phyloP scores from a whole-genome alignment of 2,329 filamentous ascomycete genomes.

The Arthrobotrys entomopaga region DNA sequence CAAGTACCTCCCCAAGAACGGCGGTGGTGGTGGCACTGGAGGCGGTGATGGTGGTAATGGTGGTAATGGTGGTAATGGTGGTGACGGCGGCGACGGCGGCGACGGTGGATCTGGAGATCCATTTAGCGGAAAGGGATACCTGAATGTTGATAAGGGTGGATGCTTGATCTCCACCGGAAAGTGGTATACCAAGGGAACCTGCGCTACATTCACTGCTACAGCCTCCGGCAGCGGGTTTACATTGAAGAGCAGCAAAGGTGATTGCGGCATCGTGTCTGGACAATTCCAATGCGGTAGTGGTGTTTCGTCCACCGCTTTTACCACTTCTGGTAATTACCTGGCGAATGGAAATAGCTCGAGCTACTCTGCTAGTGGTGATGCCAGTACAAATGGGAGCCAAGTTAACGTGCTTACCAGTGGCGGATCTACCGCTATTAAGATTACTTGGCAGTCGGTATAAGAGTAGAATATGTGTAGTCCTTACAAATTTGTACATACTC shows the following conservation, averaged over 20 bases:
- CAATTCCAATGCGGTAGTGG: conserved; percentile 57
- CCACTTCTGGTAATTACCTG: conserved; percentile 19
- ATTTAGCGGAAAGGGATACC: conserved; percentile 70
- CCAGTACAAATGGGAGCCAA: conserved; percentile 36
- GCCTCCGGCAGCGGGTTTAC: conserved; percentile 67
- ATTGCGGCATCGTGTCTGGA: conserved; percentile 68
- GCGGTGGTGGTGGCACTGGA: conserved; percentile 50
- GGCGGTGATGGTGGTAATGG: conserved; percentile 40
- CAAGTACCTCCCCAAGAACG: conserved; percentile 72
- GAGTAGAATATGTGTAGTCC: not conserved
- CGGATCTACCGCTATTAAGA: conserved; percentile 9
- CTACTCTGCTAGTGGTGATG: conserved; percentile 31
- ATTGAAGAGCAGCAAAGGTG: conserved; percentile 69
- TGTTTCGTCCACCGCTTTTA: conserved; percentile 51
- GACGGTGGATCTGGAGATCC: conserved; percentile 59
- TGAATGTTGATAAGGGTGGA: conserved; percentile 70
- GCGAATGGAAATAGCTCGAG: conserved; percentile 13
- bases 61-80: conserved; percentile 59
- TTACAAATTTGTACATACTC: conserved; percentile 4
- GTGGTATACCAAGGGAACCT: conserved; percentile 75
- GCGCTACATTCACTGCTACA: conserved; percentile 72
- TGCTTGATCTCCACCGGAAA: conserved; percentile 74
- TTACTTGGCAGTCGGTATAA: conserved; percentile 41
- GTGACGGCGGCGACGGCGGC: conserved; percentile 61
- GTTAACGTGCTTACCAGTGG: conserved; percentile 30